phyloP scores from a whole-genome alignment of 2,329 filamentous ascomycete genomes.

The Dactylellina cionopaga region DNA sequence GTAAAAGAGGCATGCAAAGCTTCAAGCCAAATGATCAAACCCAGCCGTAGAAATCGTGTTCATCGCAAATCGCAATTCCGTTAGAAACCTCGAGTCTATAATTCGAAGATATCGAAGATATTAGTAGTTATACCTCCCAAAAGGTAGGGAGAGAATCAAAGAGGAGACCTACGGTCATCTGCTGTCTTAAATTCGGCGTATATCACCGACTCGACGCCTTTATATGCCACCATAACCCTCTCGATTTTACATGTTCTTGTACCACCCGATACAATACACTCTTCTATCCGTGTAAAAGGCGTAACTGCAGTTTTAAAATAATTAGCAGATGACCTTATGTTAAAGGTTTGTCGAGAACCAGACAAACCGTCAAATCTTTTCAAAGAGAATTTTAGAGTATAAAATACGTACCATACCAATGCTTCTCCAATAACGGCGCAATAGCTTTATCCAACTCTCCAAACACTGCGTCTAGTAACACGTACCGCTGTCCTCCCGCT shows the following conservation, averaged over 20 bases:
- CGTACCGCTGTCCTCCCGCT: constrained; percentile 33
- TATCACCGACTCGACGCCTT: constrained; percentile 25
- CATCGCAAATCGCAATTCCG: constrained; percentile 38
- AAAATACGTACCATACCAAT: constrained; percentile 44
- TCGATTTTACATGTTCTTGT: constrained; percentile 16
- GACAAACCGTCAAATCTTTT: background rate
- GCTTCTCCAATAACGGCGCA: constrained; percentile 43
- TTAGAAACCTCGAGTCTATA: constrained; percentile 28
- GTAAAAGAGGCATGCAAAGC: too few species aligned
- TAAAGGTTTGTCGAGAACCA: background rate
- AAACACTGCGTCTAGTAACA: constrained; percentile 42
- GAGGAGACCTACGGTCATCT: constrained; percentile 30
- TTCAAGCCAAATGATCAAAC: background rate
- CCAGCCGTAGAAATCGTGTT: constrained; percentile 24
- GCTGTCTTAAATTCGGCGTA: constrained; percentile 37
- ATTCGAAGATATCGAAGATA: background rate
- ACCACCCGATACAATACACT: constrained; percentile 8
- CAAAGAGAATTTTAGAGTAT: background rate
- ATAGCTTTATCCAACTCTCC: constrained; percentile 44
- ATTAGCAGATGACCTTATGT: too few species aligned
- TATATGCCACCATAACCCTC: constrained; percentile 45
- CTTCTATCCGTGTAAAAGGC: constrained; percentile 19
- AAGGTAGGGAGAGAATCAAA: background rate
- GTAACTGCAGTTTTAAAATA: too few species aligned
- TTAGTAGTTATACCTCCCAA: background rate